A percentile compares a stretch with the other conserved stretches of the same genome.
Evolutionary conservation across 2,329 filamentous ascomycete species (phyloP).

Genomic region (Paracoccidioides brasiliensis): DNA sequence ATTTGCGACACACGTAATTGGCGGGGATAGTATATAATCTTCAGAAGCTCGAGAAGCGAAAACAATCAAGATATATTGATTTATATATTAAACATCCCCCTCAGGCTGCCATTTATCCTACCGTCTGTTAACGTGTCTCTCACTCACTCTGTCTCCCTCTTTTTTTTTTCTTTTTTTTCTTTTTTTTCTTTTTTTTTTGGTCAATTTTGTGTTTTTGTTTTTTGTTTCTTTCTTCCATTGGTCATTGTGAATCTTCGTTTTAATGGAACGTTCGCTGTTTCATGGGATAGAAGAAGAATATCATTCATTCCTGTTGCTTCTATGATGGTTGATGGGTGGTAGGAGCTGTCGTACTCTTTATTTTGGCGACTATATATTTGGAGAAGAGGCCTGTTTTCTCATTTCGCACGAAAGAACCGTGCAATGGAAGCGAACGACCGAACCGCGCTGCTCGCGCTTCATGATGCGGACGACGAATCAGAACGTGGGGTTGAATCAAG

Average conservation of each 20-base stretch:
- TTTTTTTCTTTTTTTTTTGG: background rate
- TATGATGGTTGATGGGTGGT: background rate
- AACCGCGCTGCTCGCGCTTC: background rate
- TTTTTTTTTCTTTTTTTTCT: too few relatives aligned
- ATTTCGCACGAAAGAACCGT: background rate
- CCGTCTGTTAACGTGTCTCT: too few relatives aligned
- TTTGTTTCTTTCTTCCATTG: background rate
- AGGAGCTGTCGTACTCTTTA: background rate
- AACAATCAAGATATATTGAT: too few relatives aligned
- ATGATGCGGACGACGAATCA: background rate
- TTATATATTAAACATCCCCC: too few relatives aligned
- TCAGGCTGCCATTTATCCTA: background rate
- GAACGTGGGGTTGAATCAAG: constrained; percentile 3
- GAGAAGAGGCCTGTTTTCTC: background rate
- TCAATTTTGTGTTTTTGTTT: background rate
- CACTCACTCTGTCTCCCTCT: too few relatives aligned
- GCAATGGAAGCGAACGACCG: constrained; percentile 1
- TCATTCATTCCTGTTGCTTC: background rate
- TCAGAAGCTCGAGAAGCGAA: too few relatives aligned
- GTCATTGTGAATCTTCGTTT: background rate
- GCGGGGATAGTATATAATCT: too few relatives aligned
- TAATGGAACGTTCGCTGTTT: background rate
- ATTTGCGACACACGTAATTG: too few relatives aligned
- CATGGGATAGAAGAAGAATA: background rate
- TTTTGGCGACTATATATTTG: background rate